Percentiles rank a stretch among this genome's conserved stretches.
Conservation (phyloP, 768 basidiomycete genomes). For the Kondoa malvinella region DNA sequence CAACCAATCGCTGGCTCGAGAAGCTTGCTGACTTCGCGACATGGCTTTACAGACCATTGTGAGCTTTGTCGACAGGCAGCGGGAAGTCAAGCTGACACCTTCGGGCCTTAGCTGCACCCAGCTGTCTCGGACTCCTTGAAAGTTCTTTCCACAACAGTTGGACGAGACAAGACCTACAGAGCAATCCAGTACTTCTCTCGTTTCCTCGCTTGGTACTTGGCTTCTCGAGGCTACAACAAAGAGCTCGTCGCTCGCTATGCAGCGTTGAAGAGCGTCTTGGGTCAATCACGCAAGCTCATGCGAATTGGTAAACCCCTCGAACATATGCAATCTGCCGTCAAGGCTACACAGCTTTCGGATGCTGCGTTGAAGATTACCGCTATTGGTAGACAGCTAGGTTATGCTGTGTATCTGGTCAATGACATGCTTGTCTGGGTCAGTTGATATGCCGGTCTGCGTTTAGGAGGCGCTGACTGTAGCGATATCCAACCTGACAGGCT, state of each 20-base stretch:
- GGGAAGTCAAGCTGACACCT: not conserved
- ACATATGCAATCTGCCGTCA: slow-evolving; percentile 75
- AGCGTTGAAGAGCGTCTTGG: slow-evolving; percentile 71
- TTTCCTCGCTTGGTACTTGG: slow-evolving; percentile 63
- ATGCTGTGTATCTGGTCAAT: slow-evolving; percentile 69
- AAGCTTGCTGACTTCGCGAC: too few species aligned
- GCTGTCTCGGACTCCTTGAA: not conserved
- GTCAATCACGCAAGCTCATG: slow-evolving; percentile 68
- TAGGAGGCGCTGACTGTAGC: too few species aligned
- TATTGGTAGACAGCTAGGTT: slow-evolving; percentile 65
- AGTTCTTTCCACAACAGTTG: not conserved
- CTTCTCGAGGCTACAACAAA: slow-evolving; percentile 48
- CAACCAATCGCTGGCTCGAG: too few species aligned
- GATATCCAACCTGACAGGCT: slow-evolving; percentile 15
- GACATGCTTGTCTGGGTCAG: slow-evolving; percentile 76
- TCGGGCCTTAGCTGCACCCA: not conserved
- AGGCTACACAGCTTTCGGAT: slow-evolving; percentile 37
- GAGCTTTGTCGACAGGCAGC: not conserved
- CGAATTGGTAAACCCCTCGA: slow-evolving; percentile 86
- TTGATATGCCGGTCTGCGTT: slow-evolving; percentile 7
- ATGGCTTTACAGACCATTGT: not conserved
- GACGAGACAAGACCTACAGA: slow-evolving; percentile 61
- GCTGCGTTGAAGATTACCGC: slow-evolving; percentile 57
- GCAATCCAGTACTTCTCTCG: slow-evolving; percentile 78
- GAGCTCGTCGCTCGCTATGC: slow-evolving; percentile 57